Percentiles rank a stretch among this genome's conserved stretches.
These are phyloP conservation scores for Nannochloropsis gaditana DNA, from an alignment of 108 stramenopile genomes.

Conservation along the genomic window DNA sequence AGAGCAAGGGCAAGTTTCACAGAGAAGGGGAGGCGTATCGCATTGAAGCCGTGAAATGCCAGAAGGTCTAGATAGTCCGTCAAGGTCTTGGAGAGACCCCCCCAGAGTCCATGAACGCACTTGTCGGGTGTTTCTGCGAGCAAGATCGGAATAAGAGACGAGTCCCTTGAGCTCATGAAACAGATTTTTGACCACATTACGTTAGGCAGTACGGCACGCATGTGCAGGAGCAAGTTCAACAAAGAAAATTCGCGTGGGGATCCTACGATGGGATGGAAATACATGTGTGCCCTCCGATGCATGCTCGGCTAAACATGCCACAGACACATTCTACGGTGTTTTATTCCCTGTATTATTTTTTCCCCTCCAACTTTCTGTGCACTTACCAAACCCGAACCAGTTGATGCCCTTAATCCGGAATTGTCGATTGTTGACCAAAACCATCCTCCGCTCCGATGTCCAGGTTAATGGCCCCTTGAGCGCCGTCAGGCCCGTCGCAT, in stretches of 20 bases:
- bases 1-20: conserved; percentile 17
- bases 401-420: background rate
- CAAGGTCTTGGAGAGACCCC: background rate
- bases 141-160: too few species aligned
- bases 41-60: background rate
- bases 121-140: background rate
- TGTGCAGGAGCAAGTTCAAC: too few species aligned
- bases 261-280: too few species aligned
- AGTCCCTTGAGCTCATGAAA: too few species aligned
- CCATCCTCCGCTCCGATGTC: background rate
- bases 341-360: too few species aligned
- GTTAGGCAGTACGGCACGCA: too few species aligned
- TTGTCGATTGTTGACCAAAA: background rate
- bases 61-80: background rate
- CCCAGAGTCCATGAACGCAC: background rate
- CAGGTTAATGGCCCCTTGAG: background rate
- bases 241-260: too few species aligned
- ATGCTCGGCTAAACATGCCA: too few species aligned
- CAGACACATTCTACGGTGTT: too few species aligned
- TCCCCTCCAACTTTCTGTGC: background rate
- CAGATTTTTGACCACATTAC: too few species aligned
- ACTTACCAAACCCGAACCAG: conserved; percentile 12
- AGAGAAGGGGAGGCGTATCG: background rate
- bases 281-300: too few species aligned
- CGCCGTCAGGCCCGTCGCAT: background rate